Evolutionary conservation across 768 basidiomycete species (phyloP), one percentile per base, ranked within the genome.

Genomic region (Rhodotorula diobovata): DNA sequence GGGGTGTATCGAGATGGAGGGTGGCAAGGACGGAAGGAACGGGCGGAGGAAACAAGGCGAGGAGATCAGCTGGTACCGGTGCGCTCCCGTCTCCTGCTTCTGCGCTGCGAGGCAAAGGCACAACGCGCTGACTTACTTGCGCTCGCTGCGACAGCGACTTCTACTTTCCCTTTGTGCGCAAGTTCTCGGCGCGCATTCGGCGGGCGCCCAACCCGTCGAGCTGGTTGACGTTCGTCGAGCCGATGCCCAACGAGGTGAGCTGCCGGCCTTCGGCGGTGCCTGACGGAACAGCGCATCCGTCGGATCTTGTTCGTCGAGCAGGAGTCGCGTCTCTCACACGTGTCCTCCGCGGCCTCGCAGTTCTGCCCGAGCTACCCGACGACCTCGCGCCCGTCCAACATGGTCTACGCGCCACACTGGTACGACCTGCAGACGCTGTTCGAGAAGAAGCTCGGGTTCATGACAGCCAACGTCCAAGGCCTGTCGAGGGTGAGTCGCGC

Each of bases 361-460:
- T 90, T 89, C 77, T 93, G 91, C 0, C 74, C 85, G 2, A 86
- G 86, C 0, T 96, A 90, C 88, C 89, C 88, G 0, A 80, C 83
- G 56, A 86, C 89, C 63, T 82, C 84, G 45, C 86, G 85, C 50
- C 83, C 89, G 21, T 79, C 81, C 4, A 87, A 87, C 71, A 84
- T 90, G 81, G 85, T 90, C 28, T 89, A 84, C 71, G 85, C 89
- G 3, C 89, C 90, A 2, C 90, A 91, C 77, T 91, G 88, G 88
- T 98, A 99, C 75, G 95, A 98, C 78, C 84, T 99, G 14, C 88
- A 93, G 66, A 86, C 88, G 14, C 83, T 99, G 14, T 98, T 97
- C 81, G 80, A 81, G 35, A 96, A 96, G 79, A 46, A 85, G 5
- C 91, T 91, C 72, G 88, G 90, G 0, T 85, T 90, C 76, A 90